Base-by-base conservation (phyloP, 345 rosid species). In the Moricandia arvensis region DNA sequence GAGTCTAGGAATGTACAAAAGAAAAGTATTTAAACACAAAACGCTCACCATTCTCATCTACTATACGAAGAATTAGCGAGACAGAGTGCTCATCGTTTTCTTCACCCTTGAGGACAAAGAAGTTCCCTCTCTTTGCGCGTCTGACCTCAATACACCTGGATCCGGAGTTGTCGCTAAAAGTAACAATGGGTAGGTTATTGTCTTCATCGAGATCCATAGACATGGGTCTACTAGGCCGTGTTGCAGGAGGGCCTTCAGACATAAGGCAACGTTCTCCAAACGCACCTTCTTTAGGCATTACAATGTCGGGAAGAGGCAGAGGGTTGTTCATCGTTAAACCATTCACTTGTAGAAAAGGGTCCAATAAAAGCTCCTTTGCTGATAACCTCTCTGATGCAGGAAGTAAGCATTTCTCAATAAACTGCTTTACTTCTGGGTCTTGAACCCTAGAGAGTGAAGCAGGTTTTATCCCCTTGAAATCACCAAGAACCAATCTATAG, bases 371-470 rank as follows among this genome's bases (percentile, higher is more conserved):
- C 63, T 89, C 97, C 69, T 71, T 81, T 1, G 97, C 99, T 49
- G 99, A 82, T 60, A 84, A 61, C 79, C 99, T 90, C 78, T 83
- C 80, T n/a, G 91, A 66, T 59, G 93, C 97, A 54, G 97, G 90
- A 65, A 89, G 87, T 33, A 95, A 75, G 73, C 97, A 95, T 82
- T 95, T 92, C 82, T 95, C 97, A 68, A 95, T 90, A 75, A 95
- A 92, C 55, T 33, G 75, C 79, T 86, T 90, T 62, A 95, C 87
- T 51, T 84, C 87, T 38, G 83, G 86, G 66, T 92, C 93, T 73
- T 82, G 85, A 70, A 92, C 89, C 79, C 83, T 89, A 64, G 86
- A 64, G 60, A 90, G 93, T 7, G 92, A 85, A 64, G 93, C 97
- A 27, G 99, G 99, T 80, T 88, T 92, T 81, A 92, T 82, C 29